phyloP scores from a whole-genome alignment of 2,329 filamentous ascomycete genomes.

The Pestalotiopsis fici region DNA sequence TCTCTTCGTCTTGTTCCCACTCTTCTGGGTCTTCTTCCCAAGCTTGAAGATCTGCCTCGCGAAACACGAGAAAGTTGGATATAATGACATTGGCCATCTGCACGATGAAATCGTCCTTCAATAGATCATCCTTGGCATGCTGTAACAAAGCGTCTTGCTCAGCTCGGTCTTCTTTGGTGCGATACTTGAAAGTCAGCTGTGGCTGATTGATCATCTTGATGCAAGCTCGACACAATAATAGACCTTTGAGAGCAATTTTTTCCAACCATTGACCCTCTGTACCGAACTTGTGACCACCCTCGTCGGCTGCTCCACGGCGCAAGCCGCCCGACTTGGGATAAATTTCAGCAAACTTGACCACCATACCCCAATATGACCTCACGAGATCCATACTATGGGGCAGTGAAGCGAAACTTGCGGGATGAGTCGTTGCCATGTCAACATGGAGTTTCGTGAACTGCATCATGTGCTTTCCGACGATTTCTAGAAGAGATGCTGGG shows the following conservation, averaged over 20 bases:
- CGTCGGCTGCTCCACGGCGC: slow-evolving; percentile 37
- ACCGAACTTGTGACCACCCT: slow-evolving; percentile 45
- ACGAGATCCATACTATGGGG: slow-evolving; percentile 78
- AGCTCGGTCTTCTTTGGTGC: slow-evolving; percentile 70
- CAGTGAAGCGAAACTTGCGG: slow-evolving; percentile 80
- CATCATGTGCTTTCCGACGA: slow-evolving; percentile 82
- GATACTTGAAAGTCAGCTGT: slow-evolving; percentile 80
- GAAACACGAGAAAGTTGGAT: slow-evolving; percentile 85
- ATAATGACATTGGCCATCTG: slow-evolving; percentile 85
- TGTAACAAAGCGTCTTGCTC: slow-evolving; percentile 72
- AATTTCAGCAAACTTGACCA: slow-evolving; percentile 73
- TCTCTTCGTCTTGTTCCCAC: slow-evolving; percentile 90
- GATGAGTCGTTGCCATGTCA: slow-evolving; percentile 78
- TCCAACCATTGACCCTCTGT: slow-evolving; percentile 69
- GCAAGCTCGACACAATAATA: slow-evolving; percentile 81
- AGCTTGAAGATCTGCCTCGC: slow-evolving; percentile 79
- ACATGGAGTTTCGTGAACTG: slow-evolving; percentile 92
- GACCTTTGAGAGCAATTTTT: slow-evolving; percentile 77
- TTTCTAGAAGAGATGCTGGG: slow-evolving; percentile 54
- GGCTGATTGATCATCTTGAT: slow-evolving; percentile 84
- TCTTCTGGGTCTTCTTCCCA: slow-evolving; percentile 96
- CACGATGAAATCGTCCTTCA: slow-evolving; percentile 75
- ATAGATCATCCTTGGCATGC: slow-evolving; percentile 70
- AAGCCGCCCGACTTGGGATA: slow-evolving; percentile 66
- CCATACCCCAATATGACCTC: slow-evolving; percentile 82